Conservation (phyloP, 441 rosid genomes). For the Populus tomentosa region DNA sequence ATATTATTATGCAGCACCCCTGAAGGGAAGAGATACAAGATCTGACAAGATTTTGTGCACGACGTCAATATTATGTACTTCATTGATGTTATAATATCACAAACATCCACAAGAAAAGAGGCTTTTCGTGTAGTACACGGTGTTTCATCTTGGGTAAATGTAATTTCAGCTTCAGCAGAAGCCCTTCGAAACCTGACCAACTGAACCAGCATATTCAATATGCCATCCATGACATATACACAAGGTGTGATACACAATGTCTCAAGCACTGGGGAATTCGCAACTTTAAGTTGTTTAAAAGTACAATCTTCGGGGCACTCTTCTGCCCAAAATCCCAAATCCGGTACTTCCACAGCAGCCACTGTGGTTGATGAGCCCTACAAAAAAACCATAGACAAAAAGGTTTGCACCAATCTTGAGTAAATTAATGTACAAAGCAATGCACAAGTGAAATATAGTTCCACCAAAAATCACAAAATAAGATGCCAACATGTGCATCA, state of each 20-base stretch:
- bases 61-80: neutral
- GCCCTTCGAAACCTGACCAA: slow-evolving; percentile 65
- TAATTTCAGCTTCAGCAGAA: slow-evolving; percentile 64
- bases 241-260: slow-evolving; percentile 52
- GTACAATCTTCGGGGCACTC: slow-evolving; percentile 48
- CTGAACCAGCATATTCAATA: slow-evolving; percentile 58
- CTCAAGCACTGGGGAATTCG: slow-evolving; percentile 62
- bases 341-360: slow-evolving; percentile 47
- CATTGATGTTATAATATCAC: neutral
- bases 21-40: neutral
- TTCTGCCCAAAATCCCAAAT: slow-evolving; percentile 51
- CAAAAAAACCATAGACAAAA: too few relatives aligned
- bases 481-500: neutral
- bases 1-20: neutral
- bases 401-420: too few relatives aligned
- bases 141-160: slow-evolving; percentile 51
- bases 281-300: slow-evolving; percentile 45
- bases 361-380: slow-evolving; percentile 63
- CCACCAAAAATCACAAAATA: too few relatives aligned
- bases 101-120: neutral
- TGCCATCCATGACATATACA: slow-evolving; percentile 44
- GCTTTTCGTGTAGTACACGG: slow-evolving; percentile 3
- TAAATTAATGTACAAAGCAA: too few relatives aligned
- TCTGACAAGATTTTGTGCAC: neutral
- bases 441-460: too few relatives aligned